Base-by-base conservation (phyloP, 768 basidiomycete genomes). In the Cystofilobasidium bisporidii region DNA sequence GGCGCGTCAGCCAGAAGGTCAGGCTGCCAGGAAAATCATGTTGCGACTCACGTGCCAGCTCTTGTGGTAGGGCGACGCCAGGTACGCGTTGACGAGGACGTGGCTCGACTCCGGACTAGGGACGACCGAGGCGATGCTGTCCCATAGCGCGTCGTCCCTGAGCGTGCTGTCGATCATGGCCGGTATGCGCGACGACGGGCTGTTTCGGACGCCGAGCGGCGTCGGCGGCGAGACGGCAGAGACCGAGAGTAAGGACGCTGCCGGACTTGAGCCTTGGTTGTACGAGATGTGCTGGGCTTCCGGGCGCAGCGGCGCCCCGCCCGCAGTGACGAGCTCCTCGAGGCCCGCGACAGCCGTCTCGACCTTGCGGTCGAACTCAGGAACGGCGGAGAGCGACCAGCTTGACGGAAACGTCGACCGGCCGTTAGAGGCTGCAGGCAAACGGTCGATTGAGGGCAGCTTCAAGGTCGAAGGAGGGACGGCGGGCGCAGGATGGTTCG, bases 21-120 rank as follows among this genome's bases (percentile, higher is more conserved):
- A 43, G 4, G 4, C 18, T 43, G 43, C 40, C 10, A 43, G 20
- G 14, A 15, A 4, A 4, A 15, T 4, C 3, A 48, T 17, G 47
- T n/a, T 17, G n/a, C 6, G 47, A n/a, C 53, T 30, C 53, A 56
- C 53, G 30, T 56, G 53, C 53, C 53, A 56, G 53, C 30, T 56
- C 30, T 56, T 56, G 30, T 56, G 53, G 18, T 30, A 56, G 2
- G 53, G 53, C 3, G 18, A 22, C 2, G 26, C 53, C 12, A 56
- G 53, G 30, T 30, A 56, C 8, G 28, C 53, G 14, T 28, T 30
- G 53, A 56, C 53, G 12, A 56, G 30, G 15, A 56, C 2, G 6
- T 32, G 28, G 15, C 53, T 32, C 30, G 53, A 14, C 9, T 32
- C 28, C 1, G 18, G 53, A 2, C 3, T 1, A 6, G 53, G 53